Evolutionary conservation across 2,329 filamentous ascomycete species (phyloP), one percentile per base, ranked within the genome.

Genomic region (Eutypella sp.): DNA sequence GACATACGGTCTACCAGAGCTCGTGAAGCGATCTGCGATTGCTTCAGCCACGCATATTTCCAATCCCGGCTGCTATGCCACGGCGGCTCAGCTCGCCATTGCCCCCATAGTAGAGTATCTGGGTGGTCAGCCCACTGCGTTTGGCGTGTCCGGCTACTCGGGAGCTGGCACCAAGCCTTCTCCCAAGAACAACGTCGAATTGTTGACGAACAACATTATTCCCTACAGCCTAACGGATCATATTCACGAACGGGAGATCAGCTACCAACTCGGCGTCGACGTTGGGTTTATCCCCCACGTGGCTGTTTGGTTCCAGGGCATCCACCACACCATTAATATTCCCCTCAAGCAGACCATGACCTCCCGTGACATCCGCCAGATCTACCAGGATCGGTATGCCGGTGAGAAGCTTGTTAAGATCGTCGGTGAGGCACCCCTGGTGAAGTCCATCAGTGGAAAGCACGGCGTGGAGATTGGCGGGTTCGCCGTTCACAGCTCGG

Each of bases 291-390:
- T 93, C 47, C 93, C 93, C 6, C 93, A 97, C 66, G 91, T 96
- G 20, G 89, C 90, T n/a, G 82, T 86, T 13, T 97, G 90, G 92
- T 97, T 97, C 79, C 86, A 95, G 63, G 92, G 92, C 53, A 97
- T 97, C 57, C 84, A 89, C 63, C 87, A 91, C 68, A 92, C 90
- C 33, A 91, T 97, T 67, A 90, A 83, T 62, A 88, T 97, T 41
- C 92, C 92, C 11, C 76, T 99, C 8, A 85, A 85, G 61, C 79
- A 92, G 68, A 78, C 81, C 50, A 95, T 97, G 87, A 88, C 83
- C 3, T 91, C 88, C 36, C 85, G 93, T 43, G 91, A 97, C 64
- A 89, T 99, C 57, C 83, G 93, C 51, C 89, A 96, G 62, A 74
- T 97, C 47, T 99, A 95, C 75, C 92, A 97, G 69, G 92, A 97